A percentile compares a stretch with the other conserved stretches of the same genome.
phyloP scores from a whole-genome alignment of 169 alveolate genomes.

The Cryptosporidium andersoni region DNA sequence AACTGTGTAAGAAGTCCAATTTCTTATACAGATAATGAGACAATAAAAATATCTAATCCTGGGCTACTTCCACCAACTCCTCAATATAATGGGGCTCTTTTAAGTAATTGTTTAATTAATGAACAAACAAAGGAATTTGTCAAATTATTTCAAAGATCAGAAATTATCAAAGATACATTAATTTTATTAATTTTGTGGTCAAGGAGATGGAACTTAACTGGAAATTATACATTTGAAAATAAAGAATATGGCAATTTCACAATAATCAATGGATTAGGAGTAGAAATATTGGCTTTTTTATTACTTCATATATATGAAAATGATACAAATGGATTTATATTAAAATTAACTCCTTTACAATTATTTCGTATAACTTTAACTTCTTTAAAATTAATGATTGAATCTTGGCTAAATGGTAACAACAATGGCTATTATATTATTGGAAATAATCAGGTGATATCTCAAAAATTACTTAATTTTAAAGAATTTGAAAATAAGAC shows the following conservation, averaged over 20 bases:
- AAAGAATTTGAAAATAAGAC: conserved; percentile 30
- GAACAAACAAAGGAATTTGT: background rate
- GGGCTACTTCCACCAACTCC: conserved; percentile 60
- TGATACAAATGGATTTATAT: background rate
- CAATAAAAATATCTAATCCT: background rate
- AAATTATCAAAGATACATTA: background rate
- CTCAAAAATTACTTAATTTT: background rate
- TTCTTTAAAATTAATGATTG: conserved; percentile 11
- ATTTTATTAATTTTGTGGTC: conserved; percentile 42
- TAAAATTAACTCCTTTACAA: conserved; percentile 11
- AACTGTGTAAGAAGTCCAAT: conserved; percentile 26
- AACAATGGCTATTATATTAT: conserved; percentile 15
- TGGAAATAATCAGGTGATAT: conserved; percentile 4
- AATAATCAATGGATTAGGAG: background rate
- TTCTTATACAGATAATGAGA: conserved; percentile 2
- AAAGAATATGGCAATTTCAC: background rate
- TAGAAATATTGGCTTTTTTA: conserved; percentile 7
- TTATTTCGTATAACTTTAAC: conserved; percentile 20
- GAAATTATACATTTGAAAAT: background rate
- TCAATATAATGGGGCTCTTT: conserved; percentile 64
- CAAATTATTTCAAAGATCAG: background rate
- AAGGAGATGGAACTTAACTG: conserved; percentile 25
- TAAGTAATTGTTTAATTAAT: background rate
- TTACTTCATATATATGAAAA: conserved; percentile 4
- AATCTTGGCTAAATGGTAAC: conserved; percentile 11